phyloP scores from a whole-genome alignment of 1,139 yeast genomes.

The Eremothecium gossypii region DNA sequence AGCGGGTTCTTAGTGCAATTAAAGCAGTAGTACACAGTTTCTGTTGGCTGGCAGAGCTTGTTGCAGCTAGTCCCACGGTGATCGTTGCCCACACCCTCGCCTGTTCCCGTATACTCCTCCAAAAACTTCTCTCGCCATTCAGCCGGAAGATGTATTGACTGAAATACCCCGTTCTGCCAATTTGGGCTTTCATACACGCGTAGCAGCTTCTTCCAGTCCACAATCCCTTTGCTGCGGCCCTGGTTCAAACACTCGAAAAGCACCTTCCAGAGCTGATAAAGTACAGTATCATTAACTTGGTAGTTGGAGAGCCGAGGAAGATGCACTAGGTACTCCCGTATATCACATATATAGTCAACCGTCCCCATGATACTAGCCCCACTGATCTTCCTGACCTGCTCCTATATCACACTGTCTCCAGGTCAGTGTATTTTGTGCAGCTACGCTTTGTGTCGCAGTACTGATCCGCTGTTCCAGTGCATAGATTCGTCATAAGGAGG shows the following conservation, averaged over 20 bases:
- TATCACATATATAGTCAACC: conserved; percentile 9
- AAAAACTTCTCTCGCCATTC: conserved; percentile 18
- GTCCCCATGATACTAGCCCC: conserved; percentile 4
- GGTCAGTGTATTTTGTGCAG: too few relatives aligned
- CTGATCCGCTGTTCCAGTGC: too few relatives aligned
- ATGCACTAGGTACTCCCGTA: conserved; percentile 18
- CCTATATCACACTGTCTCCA: too few relatives aligned
- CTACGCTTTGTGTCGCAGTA: too few relatives aligned
- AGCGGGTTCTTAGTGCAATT: conserved; percentile 29
- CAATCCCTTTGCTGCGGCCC: conserved; percentile 7
- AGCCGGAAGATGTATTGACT: conserved; percentile 10
- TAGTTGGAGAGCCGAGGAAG: conserved; percentile 20
- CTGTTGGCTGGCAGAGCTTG: conserved; percentile 22
- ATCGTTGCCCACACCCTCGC: conserved; percentile 4
- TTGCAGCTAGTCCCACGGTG: conserved; percentile 24
- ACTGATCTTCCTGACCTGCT: too few relatives aligned
- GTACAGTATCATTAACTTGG: conserved; percentile 18
- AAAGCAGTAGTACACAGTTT: conserved; percentile 27
- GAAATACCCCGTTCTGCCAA: conserved; percentile 19
- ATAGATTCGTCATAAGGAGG: too few relatives aligned
- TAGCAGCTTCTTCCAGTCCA: conserved; percentile 20
- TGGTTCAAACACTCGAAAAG: conserved; percentile 11
- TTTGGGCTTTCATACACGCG: conserved; percentile 12
- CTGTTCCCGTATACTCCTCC: conserved; percentile 4
- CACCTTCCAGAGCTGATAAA: conserved; percentile 25